Evolutionary conservation across 495 filamentous ascomycete genomes (phyloP).

Genomic region (Neurospora sp.): DNA sequence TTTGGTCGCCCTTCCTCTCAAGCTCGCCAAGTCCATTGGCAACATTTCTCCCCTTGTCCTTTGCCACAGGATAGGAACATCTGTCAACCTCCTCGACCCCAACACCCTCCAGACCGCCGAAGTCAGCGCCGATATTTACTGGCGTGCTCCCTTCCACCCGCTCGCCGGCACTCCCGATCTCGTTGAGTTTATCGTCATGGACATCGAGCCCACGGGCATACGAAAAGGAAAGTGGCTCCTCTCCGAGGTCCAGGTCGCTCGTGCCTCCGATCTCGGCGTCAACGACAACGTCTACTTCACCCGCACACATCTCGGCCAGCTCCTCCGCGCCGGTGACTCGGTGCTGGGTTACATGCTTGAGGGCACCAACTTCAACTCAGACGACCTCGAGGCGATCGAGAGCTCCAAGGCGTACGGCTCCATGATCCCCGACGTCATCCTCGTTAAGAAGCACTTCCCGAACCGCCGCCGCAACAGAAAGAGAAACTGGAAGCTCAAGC

Average conservation of each 20-base stretch:
- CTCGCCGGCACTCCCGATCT: constrained; percentile 79
- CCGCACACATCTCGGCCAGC: constrained; percentile 77
- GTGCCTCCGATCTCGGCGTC: constrained; percentile 76
- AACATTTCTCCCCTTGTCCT: constrained; percentile 61
- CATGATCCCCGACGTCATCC: constrained; percentile 79
- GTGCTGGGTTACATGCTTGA: constrained; percentile 84
- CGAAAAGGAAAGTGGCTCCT: constrained; percentile 73
- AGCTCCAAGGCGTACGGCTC: constrained; percentile 55
- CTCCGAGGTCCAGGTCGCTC: constrained; percentile 77
- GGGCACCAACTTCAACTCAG: constrained; percentile 86
- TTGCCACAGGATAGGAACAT: constrained; percentile 82
- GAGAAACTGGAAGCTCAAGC: constrained; percentile 86
- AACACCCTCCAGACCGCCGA: constrained; percentile 85
- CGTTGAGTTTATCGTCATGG: constrained; percentile 87
- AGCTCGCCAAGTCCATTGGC: constrained; percentile 71
- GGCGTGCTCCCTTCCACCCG: constrained; percentile 73
- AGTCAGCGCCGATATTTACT: constrained; percentile 69
- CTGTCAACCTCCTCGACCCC: constrained; percentile 82
- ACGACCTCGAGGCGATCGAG: constrained; percentile 70
- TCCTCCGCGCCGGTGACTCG: constrained; percentile 83
- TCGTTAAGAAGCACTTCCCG: constrained; percentile 93
- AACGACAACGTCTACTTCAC: constrained; percentile 81
- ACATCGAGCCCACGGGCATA: constrained; percentile 72
- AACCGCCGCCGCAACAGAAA: constrained; percentile 71
- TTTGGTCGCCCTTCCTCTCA: constrained; percentile 81